Evolutionary conservation across 148 eudicot genomes (phyloP).

Genomic region (Fallopia convolvulus): DNA sequence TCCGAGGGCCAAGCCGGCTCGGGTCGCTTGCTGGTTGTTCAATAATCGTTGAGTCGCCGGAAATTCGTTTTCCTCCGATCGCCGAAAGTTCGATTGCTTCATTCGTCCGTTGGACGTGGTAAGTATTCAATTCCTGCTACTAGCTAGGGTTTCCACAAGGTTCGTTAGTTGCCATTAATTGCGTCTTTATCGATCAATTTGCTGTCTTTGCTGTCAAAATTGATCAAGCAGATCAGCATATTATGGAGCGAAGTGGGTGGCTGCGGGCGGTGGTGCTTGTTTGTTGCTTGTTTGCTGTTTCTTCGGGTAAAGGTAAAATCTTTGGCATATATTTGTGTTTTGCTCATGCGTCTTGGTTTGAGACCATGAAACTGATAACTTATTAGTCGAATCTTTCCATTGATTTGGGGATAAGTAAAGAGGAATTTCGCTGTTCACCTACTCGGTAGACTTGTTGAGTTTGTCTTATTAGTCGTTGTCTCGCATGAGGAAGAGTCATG

Average conservation of each 20-base stretch:
- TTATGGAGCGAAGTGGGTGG: slow-evolving; percentile 10
- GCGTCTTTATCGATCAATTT: not conserved
- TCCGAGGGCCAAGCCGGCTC: not conserved
- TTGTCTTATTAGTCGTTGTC: not conserved
- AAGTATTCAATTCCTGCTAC: not conserved
- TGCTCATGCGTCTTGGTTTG: not conserved
- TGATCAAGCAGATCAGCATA: not conserved
- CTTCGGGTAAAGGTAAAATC: slow-evolving; percentile 38
- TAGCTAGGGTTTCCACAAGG: not conserved
- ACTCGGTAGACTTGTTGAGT: not conserved
- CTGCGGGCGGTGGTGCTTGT: slow-evolving; percentile 3
- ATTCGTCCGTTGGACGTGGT: not conserved
- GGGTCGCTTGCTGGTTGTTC: not conserved
- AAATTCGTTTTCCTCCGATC: not conserved
- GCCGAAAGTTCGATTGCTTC: not conserved
- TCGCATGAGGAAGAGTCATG: not conserved
- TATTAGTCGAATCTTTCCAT: not conserved
- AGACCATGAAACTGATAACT: not conserved
- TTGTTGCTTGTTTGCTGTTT: slow-evolving; percentile 26
- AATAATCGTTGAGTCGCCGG: not conserved
- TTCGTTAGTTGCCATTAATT: not conserved
- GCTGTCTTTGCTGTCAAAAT: not conserved
- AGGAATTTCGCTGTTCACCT: not conserved
- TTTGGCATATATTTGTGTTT: not conserved
- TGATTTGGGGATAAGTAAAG: no score